Conservation (phyloP, 2,329 filamentous ascomycete species). For the Metarhizium sp. region DNA sequence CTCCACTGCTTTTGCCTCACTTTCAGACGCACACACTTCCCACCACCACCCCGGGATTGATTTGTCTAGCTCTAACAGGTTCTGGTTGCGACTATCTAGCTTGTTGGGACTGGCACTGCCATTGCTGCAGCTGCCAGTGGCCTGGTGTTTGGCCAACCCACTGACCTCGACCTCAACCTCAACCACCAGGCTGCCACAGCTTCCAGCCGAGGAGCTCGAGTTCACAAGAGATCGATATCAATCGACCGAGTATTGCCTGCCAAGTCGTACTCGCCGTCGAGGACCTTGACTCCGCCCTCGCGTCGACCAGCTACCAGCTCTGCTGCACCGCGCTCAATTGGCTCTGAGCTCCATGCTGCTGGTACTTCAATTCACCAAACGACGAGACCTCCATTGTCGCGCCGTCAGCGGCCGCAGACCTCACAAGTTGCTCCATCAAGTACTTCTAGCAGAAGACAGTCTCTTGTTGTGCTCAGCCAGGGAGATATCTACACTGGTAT, state of each 20-base stretch:
- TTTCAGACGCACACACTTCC: background rate
- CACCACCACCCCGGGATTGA: background rate
- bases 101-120: conserved; percentile 52
- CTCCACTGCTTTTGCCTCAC: background rate
- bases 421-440: conserved; percentile 33
- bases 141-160: conserved; percentile 48
- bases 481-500: background rate
- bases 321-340: background rate
- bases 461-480: conserved; percentile 19
- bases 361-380: conserved; percentile 20
- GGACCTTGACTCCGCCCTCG: conserved; percentile 2
- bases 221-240: conserved; percentile 21
- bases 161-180: conserved; percentile 33
- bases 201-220: conserved; percentile 6
- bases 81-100: conserved; percentile 28
- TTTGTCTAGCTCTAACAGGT: conserved; percentile 12
- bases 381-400: conserved; percentile 26
- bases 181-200: conserved; percentile 15
- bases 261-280: conserved; percentile 1
- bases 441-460: conserved; percentile 30
- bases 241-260: conserved; percentile 23
- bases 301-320: conserved; percentile 7
- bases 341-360: conserved; percentile 11
- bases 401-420: conserved; percentile 26
- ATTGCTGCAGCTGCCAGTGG: conserved; percentile 51